Conservation (phyloP, 495 filamentous ascomycete genomes). For the Aspergillus incahuasiensis region DNA sequence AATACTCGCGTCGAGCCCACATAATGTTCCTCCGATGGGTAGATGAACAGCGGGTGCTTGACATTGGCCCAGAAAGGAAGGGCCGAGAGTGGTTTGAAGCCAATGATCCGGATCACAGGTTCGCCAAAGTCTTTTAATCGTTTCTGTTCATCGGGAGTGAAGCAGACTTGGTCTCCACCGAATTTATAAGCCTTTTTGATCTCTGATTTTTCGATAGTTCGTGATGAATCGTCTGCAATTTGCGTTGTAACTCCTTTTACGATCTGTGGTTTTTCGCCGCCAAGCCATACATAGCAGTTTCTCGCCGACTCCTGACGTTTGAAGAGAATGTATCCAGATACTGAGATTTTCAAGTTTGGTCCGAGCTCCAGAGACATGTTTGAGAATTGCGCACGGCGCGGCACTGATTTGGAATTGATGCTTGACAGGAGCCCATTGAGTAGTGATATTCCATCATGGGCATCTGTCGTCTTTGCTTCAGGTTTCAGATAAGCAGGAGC, state of each 20-base stretch:
- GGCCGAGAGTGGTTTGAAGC: slow-evolving; percentile 78
- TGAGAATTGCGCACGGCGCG: slow-evolving; percentile 83
- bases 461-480: slow-evolving; percentile 45
- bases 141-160: slow-evolving; percentile 76
- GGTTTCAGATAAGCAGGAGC: slow-evolving; percentile 51
- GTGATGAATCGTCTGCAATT: slow-evolving; percentile 68
- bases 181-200: slow-evolving; percentile 94
- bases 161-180: slow-evolving; percentile 82
- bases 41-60: slow-evolving; percentile 85
- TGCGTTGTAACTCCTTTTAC: slow-evolving; percentile 66
- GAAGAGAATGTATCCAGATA: slow-evolving; percentile 88
- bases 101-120: slow-evolving; percentile 81
- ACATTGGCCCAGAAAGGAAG: slow-evolving; percentile 82
- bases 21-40: slow-evolving; percentile 85
- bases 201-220: slow-evolving; percentile 72
- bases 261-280: slow-evolving; percentile 77
- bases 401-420: slow-evolving; percentile 83
- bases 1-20: slow-evolving; percentile 92
- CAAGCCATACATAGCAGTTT: slow-evolving; percentile 80
- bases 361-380: slow-evolving; percentile 82
- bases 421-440: slow-evolving; percentile 79
- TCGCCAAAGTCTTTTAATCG: slow-evolving; percentile 72
- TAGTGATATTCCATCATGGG: slow-evolving; percentile 71
- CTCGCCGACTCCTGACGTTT: slow-evolving; percentile 75
- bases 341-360: slow-evolving; percentile 76